Conservation (phyloP, 2,329 filamentous ascomycete species). For the Metarhizium album region DNA sequence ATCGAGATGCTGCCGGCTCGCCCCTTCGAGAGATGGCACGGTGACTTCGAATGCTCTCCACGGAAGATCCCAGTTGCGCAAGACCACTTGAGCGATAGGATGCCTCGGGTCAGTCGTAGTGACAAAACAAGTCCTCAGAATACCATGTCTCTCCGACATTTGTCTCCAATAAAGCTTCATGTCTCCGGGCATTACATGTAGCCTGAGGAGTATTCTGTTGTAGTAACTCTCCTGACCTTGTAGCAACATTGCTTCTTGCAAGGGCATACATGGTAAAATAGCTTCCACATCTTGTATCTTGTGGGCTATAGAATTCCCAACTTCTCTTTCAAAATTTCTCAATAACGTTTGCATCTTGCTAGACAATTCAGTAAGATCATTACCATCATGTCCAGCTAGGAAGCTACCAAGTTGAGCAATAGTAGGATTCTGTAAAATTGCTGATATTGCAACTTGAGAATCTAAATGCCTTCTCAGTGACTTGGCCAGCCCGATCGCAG, state of each 20-base stretch:
- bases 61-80: constrained; percentile 33
- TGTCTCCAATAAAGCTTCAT: constrained; percentile 51
- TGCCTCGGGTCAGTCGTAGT: constrained; percentile 48
- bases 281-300: constrained; percentile 31
- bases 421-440: constrained; percentile 57
- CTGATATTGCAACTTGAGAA: constrained; percentile 50
- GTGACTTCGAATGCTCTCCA: constrained; percentile 28
- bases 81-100: constrained; percentile 63
- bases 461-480: constrained; percentile 36
- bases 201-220: constrained; percentile 58
- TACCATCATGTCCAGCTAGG: constrained; percentile 5
- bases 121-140: constrained; percentile 67
- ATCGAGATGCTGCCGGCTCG: constrained; percentile 28
- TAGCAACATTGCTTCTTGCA: constrained; percentile 80
- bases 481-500: constrained; percentile 60
- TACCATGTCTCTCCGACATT: constrained; percentile 58
- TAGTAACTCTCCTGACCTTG: constrained; percentile 48
- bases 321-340: neutral
- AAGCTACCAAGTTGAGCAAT: constrained; percentile 46
- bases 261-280: constrained; percentile 70
- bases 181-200: constrained; percentile 37
- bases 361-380: neutral
- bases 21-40: constrained; percentile 22
- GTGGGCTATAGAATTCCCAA: neutral
- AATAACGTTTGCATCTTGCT: constrained; percentile 16